Conservation (phyloP, 441 rosid genomes). For the Breynia disticha region DNA sequence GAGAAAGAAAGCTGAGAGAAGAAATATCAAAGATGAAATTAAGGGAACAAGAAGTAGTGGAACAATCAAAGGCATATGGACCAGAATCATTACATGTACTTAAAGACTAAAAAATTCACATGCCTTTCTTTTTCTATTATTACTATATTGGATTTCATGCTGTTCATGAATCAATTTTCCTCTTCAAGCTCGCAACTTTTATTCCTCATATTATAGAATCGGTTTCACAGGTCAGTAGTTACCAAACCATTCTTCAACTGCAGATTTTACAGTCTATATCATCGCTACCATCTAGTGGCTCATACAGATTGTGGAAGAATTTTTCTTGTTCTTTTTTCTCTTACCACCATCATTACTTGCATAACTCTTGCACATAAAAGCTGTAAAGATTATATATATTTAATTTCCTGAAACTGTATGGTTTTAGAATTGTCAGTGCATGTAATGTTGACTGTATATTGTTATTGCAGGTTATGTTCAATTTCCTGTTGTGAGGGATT, state of each 20-base stretch:
- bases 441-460: constrained; percentile 3
- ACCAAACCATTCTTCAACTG: no score
- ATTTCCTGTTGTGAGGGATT: constrained; percentile 6
- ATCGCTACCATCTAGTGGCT: no score
- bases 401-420: no score
- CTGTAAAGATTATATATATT: no score
- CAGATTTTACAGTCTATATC: no score
- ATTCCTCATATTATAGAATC: no score
- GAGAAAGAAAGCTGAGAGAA: neutral
- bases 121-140: constrained; percentile 1
- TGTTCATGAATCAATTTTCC: neutral
- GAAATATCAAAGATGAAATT: neutral
- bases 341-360: no score
- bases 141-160: neutral
- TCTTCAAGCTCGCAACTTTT: neutral
- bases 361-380: no score
- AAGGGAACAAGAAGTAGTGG: neutral
- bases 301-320: no score
- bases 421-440: no score
- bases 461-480: constrained; percentile 12
- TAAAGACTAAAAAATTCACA: constrained; percentile 6
- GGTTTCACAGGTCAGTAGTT: no score
- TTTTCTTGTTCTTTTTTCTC: no score
- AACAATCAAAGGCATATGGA: neutral
- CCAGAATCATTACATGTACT: constrained; percentile 3